Percentiles rank a stretch among this genome's conserved stretches.
phyloP scores from a whole-genome alignment of 1,139 yeast genomes.

The Pichia norvegensis region DNA sequence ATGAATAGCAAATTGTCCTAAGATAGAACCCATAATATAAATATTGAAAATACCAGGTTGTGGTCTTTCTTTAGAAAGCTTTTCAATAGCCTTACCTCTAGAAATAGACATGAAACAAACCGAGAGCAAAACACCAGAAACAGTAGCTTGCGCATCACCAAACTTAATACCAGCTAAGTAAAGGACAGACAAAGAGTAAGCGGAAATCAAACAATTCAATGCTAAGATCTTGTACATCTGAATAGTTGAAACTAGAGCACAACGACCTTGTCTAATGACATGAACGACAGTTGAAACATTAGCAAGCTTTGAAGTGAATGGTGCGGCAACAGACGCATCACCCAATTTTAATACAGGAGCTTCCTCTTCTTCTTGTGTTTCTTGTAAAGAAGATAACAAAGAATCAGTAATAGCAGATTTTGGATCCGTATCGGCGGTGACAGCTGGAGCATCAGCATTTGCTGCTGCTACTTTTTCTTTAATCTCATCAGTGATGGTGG shows the following conservation, averaged over 20 bases:
- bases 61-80: conserved; percentile 89
- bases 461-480: conserved; percentile 49
- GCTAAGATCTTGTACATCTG: conserved; percentile 99
- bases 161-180: conserved; percentile 96
- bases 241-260: conserved; percentile 93
- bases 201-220: conserved; percentile 91
- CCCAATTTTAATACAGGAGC: conserved; percentile 93
- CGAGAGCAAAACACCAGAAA: conserved; percentile 81
- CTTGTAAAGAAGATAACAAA: conserved; percentile 61
- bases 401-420: conserved; percentile 42
- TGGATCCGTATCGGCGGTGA: neutral
- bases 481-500: conserved; percentile 62
- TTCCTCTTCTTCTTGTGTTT: conserved; percentile 58
- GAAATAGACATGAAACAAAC: conserved; percentile 95
- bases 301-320: conserved; percentile 90
- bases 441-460: conserved; percentile 31
- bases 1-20: conserved; percentile 94
- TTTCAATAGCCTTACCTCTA: conserved; percentile 84
- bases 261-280: conserved; percentile 96
- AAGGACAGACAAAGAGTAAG: conserved; percentile 88
- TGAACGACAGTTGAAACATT: conserved; percentile 90
- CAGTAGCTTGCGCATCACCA: conserved; percentile 96
- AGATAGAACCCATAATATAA: conserved; percentile 94
- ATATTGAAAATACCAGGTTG: conserved; percentile 94
- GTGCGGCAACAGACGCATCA: conserved; percentile 99